Base-by-base conservation (phyloP, 495 filamentous ascomycete species). In the Aspergillus mulundensis region DNA sequence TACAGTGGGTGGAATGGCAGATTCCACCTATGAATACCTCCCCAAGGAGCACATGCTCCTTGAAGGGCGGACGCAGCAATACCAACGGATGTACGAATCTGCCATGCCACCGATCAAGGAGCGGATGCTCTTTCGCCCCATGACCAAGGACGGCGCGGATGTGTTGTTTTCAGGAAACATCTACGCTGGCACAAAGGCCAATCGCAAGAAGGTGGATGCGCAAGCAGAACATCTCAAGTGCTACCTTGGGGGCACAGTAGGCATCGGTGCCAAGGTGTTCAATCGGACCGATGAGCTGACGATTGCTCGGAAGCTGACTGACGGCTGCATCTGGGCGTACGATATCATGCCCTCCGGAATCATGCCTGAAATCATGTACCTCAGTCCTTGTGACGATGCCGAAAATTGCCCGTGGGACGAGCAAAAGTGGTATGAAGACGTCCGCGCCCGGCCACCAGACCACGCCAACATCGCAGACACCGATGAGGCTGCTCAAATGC, bases 11-110 rank as follows among this genome's bases (percentile, higher is more conserved):
- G 91, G 88, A 49, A 87, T 87, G 76, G 88, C 92, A 43, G 94
- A 99, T 67, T 96, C 90, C 5, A 81, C 89, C 0, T 97, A 97
- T 67, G 94, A 99, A 66, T 99, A 99, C 69, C 83, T 99, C 42
- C 88, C 95, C n/a, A 99, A 98, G 66, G 71, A 80, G 59, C 70
- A 84, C 60, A 77, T 84, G 43, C 79, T 99, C 14, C 80, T 97
- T 8, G 93, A 91, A 49, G 94, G 87, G 1, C 76, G 84, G 46
- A 86, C 82, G 21, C 78, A 85, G 16, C 89, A 95, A 67, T 95
- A 96, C 66, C 77, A 77, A 41, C 81, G 74, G 10, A 86, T 97
- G 87, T 95, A 96, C 70, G 77, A 85, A 38, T 79, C 80, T 32
- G 81, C 86, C 12, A 81, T 86, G 19, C 81, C 86, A 1, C 76